Evolutionary conservation across 805 yeast species (phyloP).

Genomic region (Isabelozyma pseudorhagii): DNA sequence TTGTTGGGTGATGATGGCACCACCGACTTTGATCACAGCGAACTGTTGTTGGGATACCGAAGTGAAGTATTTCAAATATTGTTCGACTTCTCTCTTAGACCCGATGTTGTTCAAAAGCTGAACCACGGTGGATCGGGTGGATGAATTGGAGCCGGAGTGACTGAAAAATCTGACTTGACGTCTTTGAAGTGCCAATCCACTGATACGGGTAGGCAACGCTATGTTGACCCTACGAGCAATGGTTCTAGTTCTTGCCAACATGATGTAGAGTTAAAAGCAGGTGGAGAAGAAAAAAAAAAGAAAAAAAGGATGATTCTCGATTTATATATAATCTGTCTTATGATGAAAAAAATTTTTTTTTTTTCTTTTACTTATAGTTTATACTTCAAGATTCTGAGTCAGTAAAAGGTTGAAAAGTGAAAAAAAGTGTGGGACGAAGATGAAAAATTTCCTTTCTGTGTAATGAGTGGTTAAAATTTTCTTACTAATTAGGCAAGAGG

Average conservation of each 20-base stretch:
- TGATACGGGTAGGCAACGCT: neutral
- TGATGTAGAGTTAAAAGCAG: constrained; percentile 6
- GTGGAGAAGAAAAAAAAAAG: constrained; percentile 13
- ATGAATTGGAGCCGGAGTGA: constrained; percentile 13
- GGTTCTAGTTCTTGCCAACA: neutral
- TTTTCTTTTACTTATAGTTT: neutral
- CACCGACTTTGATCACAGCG: constrained; percentile 98
- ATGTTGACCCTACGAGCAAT: neutral
- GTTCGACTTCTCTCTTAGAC: constrained; percentile 97
- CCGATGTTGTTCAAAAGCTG: constrained; percentile 95
- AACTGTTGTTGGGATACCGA: constrained; percentile 95
- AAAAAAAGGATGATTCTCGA: constrained; percentile 1
- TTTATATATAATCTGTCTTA: neutral
- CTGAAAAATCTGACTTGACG: neutral
- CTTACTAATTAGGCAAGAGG: constrained; percentile 1
- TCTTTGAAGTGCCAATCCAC: neutral
- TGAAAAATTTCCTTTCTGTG: neutral
- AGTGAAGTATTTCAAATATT: constrained; percentile 92
- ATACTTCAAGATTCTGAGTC: constrained; percentile 1
- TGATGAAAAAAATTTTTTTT: constrained; percentile 4
- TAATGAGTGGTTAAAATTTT: constrained; percentile 2
- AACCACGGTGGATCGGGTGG: constrained; percentile 92
- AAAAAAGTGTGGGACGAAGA: neutral
- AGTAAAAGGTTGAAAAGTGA: neutral
- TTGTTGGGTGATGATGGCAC: constrained; percentile 96